These are phyloP conservation scores for Lentinula sp. DNA, from an alignment of 768 basidiomycete genomes.

Conservation along the genomic window DNA sequence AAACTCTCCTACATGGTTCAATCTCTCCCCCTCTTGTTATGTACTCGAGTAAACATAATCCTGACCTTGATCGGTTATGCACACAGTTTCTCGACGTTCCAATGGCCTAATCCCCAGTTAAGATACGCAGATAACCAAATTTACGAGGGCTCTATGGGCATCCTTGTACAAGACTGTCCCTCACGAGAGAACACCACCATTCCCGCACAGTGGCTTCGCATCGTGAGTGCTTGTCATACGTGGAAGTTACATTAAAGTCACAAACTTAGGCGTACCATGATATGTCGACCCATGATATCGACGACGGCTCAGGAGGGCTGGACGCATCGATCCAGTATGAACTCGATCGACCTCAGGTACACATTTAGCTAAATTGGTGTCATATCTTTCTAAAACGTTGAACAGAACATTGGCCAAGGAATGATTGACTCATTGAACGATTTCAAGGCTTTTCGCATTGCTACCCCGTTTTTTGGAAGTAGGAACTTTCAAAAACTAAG, in stretches of 20 bases:
- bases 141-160: background rate
- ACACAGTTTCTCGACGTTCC: background rate
- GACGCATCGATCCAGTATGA: slow-evolving; percentile 17
- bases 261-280: slow-evolving; percentile 14
- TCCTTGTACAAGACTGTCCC: background rate
- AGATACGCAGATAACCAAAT: background rate
- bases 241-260: background rate
- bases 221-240: slow-evolving; percentile 4
- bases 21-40: background rate
- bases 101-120: background rate
- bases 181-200: slow-evolving; percentile 7
- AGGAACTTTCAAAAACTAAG: background rate
- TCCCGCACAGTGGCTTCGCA: slow-evolving; percentile 13
- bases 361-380: background rate
- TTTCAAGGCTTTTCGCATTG: slow-evolving; percentile 24
- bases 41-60: background rate
- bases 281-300: slow-evolving; percentile 13
- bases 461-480: slow-evolving; percentile 9
- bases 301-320: slow-evolving; percentile 15
- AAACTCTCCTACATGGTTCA: background rate
- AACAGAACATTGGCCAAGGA: slow-evolving; percentile 41
- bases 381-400: background rate
- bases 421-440: slow-evolving; percentile 39
- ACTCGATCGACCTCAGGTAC: slow-evolving; percentile 9
- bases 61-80: background rate